phyloP scores from a whole-genome alignment of 2,329 filamentous ascomycete genomes.

The Drechslerella coelobrocha region DNA sequence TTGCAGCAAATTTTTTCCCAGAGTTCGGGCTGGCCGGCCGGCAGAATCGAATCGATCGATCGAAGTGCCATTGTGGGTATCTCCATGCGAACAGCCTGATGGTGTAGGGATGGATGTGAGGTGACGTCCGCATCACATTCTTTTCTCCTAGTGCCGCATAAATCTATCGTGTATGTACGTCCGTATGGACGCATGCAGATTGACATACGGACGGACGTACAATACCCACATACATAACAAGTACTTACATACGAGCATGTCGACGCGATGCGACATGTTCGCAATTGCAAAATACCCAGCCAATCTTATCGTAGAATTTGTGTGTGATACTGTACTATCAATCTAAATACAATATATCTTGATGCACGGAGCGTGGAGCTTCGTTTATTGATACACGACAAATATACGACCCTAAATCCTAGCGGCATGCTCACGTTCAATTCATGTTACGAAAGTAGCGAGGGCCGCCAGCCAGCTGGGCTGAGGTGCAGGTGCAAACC shows the following conservation, averaged over 20 bases:
- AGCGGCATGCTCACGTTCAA: neutral
- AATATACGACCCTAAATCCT: neutral
- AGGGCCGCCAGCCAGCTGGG: constrained; percentile 11
- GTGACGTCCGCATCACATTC: constrained; percentile 5
- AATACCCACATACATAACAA: too few relatives aligned
- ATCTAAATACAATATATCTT: neutral
- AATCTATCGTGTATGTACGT: neutral
- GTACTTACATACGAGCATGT: too few relatives aligned
- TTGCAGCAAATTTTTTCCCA: neutral
- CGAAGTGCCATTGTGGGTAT: constrained; percentile 25
- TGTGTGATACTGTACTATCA: constrained; percentile 38
- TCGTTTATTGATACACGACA: neutral
- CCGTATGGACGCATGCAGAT: neutral
- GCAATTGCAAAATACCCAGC: constrained; percentile 1
- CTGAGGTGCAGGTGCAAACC: constrained; percentile 16
- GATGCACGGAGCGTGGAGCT: neutral
- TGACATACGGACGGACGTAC: too few relatives aligned
- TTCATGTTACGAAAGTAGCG: neutral
- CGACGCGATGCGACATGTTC: too few relatives aligned
- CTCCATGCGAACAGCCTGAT: constrained; percentile 31
- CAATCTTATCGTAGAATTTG: constrained; percentile 48
- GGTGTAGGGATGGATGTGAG: constrained; percentile 1
- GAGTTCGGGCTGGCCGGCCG: neutral
- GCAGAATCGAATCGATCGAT: constrained; percentile 3
- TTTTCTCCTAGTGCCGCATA: too few relatives aligned